phyloP scores from a whole-genome alignment of 2,329 filamentous ascomycete species.

The Paecilomyces sp. region DNA sequence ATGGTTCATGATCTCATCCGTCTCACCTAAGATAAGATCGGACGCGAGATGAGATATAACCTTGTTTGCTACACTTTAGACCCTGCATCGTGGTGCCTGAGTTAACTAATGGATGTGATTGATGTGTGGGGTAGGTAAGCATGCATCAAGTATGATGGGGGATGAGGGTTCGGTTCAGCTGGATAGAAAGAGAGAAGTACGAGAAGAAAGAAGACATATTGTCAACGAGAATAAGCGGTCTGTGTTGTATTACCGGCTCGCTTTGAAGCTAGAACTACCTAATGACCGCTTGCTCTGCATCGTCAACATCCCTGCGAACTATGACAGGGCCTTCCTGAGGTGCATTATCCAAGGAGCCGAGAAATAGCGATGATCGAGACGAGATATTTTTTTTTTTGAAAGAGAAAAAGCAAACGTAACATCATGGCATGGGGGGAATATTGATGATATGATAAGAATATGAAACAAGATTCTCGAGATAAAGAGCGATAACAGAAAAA shows the following conservation, averaged over 20 bases:
- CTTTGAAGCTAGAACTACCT: neutral
- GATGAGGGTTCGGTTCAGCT: neutral
- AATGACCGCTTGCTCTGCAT: neutral
- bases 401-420: neutral
- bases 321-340: neutral
- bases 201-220: neutral
- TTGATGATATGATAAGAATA: neutral
- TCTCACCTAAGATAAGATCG: too few species aligned
- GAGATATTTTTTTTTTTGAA: neutral
- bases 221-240: neutral
- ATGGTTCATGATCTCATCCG: too few species aligned
- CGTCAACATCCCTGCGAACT: neutral
- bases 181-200: neutral
- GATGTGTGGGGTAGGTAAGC: neutral
- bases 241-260: neutral
- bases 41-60: too few species aligned
- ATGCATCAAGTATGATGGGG: neutral
- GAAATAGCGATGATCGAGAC: neutral
- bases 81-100: neutral
- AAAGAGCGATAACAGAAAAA: neutral
- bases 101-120: neutral
- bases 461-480: neutral
- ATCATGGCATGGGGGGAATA: neutral
- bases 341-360: neutral
- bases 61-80: neutral